phyloP scores from a whole-genome alignment of 352 stramenopile species.

The Phytophthora fragariae region DNA sequence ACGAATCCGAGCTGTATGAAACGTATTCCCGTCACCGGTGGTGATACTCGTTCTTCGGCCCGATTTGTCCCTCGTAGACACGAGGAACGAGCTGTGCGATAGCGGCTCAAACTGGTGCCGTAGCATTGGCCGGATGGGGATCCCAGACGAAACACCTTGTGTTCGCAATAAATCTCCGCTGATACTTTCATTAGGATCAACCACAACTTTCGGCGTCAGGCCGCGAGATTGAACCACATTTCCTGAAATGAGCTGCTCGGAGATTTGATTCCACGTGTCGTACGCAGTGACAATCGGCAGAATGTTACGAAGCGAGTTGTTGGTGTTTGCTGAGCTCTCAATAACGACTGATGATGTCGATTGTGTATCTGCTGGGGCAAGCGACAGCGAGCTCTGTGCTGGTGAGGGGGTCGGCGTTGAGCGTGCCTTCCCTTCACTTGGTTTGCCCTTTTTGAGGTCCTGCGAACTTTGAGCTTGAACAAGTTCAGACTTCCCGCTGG shows the following conservation, averaged over 20 bases:
- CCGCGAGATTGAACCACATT: slow-evolving; percentile 53
- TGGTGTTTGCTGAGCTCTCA: neutral
- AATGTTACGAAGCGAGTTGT: slow-evolving; percentile 31
- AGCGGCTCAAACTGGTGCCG: slow-evolving; percentile 54
- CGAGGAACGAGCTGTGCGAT: slow-evolving; percentile 47
- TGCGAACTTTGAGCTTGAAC: neutral
- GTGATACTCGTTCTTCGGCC: slow-evolving; percentile 22
- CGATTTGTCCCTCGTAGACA: slow-evolving; percentile 29
- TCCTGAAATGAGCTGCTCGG: slow-evolving; percentile 48
- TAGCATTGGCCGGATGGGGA: slow-evolving; percentile 44
- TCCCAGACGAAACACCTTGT: neutral
- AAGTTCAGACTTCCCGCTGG: slow-evolving; percentile 12
- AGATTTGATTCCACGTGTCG: slow-evolving; percentile 53
- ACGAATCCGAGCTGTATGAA: slow-evolving; percentile 50
- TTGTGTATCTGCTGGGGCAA: slow-evolving; percentile 1
- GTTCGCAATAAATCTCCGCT: slow-evolving; percentile 4
- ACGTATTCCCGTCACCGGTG: slow-evolving; percentile 45
- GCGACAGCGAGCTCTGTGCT: slow-evolving; percentile 2
- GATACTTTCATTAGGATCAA: slow-evolving; percentile 17
- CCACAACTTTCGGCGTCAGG: slow-evolving; percentile 1
- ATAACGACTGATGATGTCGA: neutral
- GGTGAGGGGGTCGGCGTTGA: neutral
- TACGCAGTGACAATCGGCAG: slow-evolving; percentile 47
- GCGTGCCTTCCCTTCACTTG: slow-evolving; percentile 4
- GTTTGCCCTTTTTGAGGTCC: slow-evolving; percentile 10